Percentiles rank a stretch among this genome's conserved stretches.
Evolutionary conservation across 192 early-diverging fungal species (phyloP).

Genomic region (Entophlyctis luteolus): DNA sequence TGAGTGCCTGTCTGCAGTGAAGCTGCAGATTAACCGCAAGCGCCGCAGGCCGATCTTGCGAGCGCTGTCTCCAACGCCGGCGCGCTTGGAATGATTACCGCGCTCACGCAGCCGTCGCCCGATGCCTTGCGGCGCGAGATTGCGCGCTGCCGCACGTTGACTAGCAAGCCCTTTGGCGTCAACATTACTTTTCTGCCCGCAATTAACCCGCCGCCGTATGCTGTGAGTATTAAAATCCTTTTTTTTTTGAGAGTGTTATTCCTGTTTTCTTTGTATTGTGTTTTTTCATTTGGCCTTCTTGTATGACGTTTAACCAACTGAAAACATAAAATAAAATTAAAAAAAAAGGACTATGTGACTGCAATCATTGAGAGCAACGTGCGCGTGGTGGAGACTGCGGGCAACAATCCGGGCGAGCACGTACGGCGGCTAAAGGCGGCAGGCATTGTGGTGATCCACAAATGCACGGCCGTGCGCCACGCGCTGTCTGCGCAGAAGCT

Average conservation of each 20-base stretch:
- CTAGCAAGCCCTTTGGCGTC: slow-evolving; percentile 76
- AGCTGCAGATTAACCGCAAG: not conserved
- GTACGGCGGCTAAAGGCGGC: slow-evolving; percentile 73
- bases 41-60: slow-evolving; percentile 42
- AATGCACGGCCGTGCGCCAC: slow-evolving; percentile 74
- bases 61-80: slow-evolving; percentile 78
- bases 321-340: not conserved
- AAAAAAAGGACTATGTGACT: slow-evolving; percentile 50
- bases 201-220: slow-evolving; percentile 78
- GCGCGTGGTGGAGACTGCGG: slow-evolving; percentile 80
- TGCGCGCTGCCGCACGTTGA: slow-evolving; percentile 67
- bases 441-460: slow-evolving; percentile 67
- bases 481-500: slow-evolving; percentile 52
- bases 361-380: slow-evolving; percentile 75
- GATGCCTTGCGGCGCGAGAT: slow-evolving; percentile 70
- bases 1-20: not conserved
- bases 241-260: not conserved
- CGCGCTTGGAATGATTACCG: slow-evolving; percentile 68
- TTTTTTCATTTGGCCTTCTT: too few species aligned
- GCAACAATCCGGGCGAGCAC: slow-evolving; percentile 74
- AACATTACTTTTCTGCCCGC: slow-evolving; percentile 76
- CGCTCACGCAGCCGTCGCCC: slow-evolving; percentile 75
- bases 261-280: too few species aligned
- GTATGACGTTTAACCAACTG: not conserved
- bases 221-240: slow-evolving; percentile 25